Conservation (phyloP, 176 grass and related monocot species). For the Ensete ventricosum region DNA sequence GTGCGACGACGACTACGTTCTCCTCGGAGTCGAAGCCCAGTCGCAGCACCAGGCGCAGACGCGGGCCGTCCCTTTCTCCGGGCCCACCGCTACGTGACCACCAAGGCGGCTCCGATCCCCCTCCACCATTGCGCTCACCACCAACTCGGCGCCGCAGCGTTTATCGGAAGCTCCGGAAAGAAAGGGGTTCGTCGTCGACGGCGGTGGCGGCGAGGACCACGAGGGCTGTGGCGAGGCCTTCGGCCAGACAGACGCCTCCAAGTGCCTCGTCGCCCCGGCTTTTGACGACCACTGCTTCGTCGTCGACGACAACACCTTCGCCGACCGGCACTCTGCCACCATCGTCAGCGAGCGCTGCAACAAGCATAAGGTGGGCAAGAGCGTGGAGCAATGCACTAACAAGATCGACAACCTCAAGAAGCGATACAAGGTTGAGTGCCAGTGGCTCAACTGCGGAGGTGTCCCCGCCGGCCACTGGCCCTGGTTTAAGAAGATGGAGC, state of each 20-base stretch:
- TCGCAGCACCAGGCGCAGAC: conserved; percentile 22
- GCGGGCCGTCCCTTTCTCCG: conserved; percentile 16
- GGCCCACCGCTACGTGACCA: conserved; percentile 8
- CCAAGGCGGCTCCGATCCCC: conserved; percentile 10
- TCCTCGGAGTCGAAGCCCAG: conserved; percentile 54
- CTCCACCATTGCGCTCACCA: neutral
- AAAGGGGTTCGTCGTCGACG: conserved; percentile 5
- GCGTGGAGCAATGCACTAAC: conserved; percentile 91
- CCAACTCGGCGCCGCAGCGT: neutral
- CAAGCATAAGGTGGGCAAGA: conserved; percentile 35
- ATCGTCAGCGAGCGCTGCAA: conserved; percentile 38
- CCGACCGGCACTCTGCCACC: neutral
- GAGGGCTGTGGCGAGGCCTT: conserved; percentile 15
- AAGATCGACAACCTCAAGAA: conserved; percentile 98
- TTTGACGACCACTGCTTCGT: conserved; percentile 13
- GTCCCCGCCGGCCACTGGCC: conserved; percentile 50
- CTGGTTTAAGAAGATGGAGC: conserved; percentile 81
- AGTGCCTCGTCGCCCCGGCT: neutral
- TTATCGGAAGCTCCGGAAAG: neutral
- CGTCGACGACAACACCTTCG: conserved; percentile 19
- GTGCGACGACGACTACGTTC: conserved; percentile 71
- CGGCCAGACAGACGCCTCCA: conserved; percentile 9
- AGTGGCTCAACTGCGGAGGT: conserved; percentile 34
- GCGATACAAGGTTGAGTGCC: conserved; percentile 86
- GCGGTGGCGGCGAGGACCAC: neutral